Base-by-base conservation (phyloP, 345 rosid genomes). In the Acer campestre region DNA sequence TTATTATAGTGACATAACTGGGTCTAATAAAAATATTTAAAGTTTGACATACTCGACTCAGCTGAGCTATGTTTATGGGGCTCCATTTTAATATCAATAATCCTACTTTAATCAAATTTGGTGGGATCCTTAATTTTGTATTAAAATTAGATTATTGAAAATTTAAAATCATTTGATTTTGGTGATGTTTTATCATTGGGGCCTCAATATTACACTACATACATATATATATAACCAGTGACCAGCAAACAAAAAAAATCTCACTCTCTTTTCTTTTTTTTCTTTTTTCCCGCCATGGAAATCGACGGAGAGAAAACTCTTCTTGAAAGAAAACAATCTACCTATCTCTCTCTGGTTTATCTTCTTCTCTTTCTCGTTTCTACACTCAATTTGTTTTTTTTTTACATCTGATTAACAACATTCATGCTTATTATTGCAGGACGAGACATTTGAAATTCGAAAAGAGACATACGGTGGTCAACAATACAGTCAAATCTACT, bases 401-500 rank as follows among this genome's bases (percentile, higher is more conserved):
- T 23, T 12, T 2, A 10, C 10, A 17, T 35, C 13, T n/a, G 13
- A 55, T 16, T 66, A 27, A 11, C 64, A 6, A 46, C 12, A 6
- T 27, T 2, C 17, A 55, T 35, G 6, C 22, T 31, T 12, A 25
- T 51, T 20, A 2, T n/a, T 44, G 76, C 90, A 96, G 99, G 98
- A 94, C 80, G 94, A 92, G 83, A 79, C 80, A 22, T 96, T 87
- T 65, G 82, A 81, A 89, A 90, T 94, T 61, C 89, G 80, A 9
- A 92, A 91, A 62, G 98, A 93, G 85, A 77, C 82, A 59, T 95
- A 95, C 70, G 83, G 91, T 67, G 97, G 96, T 0, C 99, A 95
- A 73, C 99, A 95, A 62, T 93, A 93, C 90, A 95, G 99, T 71
- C 98, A 93, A 75, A 91, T 95, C 59, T 93, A 93, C 86, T 93